phyloP scores from a whole-genome alignment of 495 filamentous ascomycete genomes.

The Aspergillus incahuasiensis region DNA sequence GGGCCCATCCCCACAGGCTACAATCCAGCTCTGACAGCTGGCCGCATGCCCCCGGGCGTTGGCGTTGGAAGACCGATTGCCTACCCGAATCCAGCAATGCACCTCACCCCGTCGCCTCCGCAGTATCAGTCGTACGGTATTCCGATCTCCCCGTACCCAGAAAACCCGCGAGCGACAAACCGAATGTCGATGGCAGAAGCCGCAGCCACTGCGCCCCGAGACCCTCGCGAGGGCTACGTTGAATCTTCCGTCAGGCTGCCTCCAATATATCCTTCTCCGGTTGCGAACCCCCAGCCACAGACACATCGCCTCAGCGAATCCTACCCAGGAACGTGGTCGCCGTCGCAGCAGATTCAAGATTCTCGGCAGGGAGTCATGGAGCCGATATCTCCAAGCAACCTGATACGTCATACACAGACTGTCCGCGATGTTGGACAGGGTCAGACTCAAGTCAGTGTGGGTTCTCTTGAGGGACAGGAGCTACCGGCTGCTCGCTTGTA shows the following conservation, averaged over 20 bases:
- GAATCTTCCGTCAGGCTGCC: constrained; percentile 42
- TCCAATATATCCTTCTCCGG: constrained; percentile 34
- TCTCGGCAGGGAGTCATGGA: constrained; percentile 17
- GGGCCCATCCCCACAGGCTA: constrained; percentile 26
- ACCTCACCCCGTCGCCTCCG: constrained; percentile 33
- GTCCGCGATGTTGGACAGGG: constrained; percentile 18
- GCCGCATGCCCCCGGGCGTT: constrained; percentile 16
- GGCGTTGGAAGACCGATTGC: constrained; percentile 30
- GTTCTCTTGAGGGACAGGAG: constrained; percentile 17
- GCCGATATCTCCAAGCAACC: constrained; percentile 30
- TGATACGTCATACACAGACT: constrained; percentile 15
- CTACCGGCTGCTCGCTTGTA: constrained; percentile 15
- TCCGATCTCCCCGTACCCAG: constrained; percentile 29
- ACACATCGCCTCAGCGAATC: not conserved
- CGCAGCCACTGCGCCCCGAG: constrained; percentile 18
- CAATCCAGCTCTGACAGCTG: constrained; percentile 26
- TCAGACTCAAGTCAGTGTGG: constrained; percentile 22
- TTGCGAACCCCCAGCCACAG: constrained; percentile 25
- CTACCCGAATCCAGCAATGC: constrained; percentile 27
- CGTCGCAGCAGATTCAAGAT: constrained; percentile 6
- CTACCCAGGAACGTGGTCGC: not conserved
- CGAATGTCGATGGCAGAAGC: constrained; percentile 28
- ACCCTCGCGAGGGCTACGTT: constrained; percentile 29
- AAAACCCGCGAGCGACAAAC: constrained; percentile 20
- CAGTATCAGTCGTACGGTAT: constrained; percentile 29